Evolutionary conservation across 306 rosid genomes (phyloP), one percentile per base, ranked within the genome.

Genomic region (Parietaria judaica): DNA sequence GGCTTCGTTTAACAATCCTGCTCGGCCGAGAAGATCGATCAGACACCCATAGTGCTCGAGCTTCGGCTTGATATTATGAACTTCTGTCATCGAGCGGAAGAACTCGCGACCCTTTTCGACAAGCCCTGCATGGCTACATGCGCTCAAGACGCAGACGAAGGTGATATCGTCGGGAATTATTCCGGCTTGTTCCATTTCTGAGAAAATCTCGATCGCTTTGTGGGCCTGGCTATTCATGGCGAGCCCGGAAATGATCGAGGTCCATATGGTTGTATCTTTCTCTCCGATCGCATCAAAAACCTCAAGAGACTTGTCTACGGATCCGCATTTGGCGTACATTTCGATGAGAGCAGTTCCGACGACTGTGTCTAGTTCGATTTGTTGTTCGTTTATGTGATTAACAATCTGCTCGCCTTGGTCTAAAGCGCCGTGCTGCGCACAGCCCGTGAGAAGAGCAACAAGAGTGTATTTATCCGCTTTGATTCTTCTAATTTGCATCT

Each of bases 41-140:
- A 91, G 78, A 79, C 98, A 87, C 58, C 98, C 98, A 59, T 81
- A 91, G 76, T 91, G 96, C 65, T 83, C 89, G 8, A 70, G 95
- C 70, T 76, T 74, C 35, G 89, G 92, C 83, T 83, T 63, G 58
- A 91, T 83, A 44, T 79, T 76, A 36, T 78, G 69, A 54, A 86
- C 89, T 62, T 71, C 52, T 39, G 66, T 70, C 98, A 91, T 83
- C 12, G 83, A 87, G 53, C 77, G 74, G 66, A 83, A 91, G 31
- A 87, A 48, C 45, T 65, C 66, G 61, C 53, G 66, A 13, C 92
- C 95, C 69, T 83, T 78, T 68, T 83, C 81, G 60, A 85, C 89
- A 37, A 87, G 72, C 64, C 98, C 96, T 0, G 79, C 87, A 67
- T 91, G 97, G 71, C 96, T 77, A 56, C 97, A 91, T 31, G 97